Conservation (phyloP, 2,329 filamentous ascomycete genomes). For the Colletotrichum siamense region DNA sequence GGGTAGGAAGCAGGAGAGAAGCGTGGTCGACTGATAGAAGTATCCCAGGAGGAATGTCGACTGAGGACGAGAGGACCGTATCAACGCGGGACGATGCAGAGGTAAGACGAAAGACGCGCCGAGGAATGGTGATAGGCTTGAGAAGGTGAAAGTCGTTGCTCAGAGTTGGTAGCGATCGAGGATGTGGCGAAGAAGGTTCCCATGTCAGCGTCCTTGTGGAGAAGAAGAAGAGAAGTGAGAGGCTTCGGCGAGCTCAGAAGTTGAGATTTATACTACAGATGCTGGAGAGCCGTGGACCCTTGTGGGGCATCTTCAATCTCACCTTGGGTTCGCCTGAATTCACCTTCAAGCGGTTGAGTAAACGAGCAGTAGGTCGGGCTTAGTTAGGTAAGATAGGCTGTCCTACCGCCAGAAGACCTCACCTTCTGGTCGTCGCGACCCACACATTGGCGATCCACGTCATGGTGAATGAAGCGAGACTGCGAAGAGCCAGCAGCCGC, state of each 20-base stretch:
- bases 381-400: not conserved
- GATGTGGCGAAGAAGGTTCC: not conserved
- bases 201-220: not conserved
- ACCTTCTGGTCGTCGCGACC: not conserved
- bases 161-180: not conserved
- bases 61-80: not conserved
- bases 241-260: not conserved
- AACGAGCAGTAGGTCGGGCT: not conserved
- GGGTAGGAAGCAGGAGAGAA: rapidly evolving
- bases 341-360: not conserved
- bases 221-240: not conserved
- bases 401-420: not conserved
- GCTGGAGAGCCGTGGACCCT: not conserved
- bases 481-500: not conserved
- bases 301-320: not conserved
- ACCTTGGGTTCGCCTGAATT: not conserved
- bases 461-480: not conserved
- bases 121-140: not conserved
- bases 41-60: not conserved
- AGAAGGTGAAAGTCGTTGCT: not conserved
- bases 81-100: not conserved
- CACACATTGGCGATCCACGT: not conserved
- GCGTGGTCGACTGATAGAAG: rapidly evolving
- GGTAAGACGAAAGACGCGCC: not conserved
- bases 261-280: not conserved